A percentile compares a stretch with the other conserved stretches of the same genome.
Evolutionary conservation across 116 monocot species (phyloP).

Genomic region (Phalaenopsis hybrid): DNA sequence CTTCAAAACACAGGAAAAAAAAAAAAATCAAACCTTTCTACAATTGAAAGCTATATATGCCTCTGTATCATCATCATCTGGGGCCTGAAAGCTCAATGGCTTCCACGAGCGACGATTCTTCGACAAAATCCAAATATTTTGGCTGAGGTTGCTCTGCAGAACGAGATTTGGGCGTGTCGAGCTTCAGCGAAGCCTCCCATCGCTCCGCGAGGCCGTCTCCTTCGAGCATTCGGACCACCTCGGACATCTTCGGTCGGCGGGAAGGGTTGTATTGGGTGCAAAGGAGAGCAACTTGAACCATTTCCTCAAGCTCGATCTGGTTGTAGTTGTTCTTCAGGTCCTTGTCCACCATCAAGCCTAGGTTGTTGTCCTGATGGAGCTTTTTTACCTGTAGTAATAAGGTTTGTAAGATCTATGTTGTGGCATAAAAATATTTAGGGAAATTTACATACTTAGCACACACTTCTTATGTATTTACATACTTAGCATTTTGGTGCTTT

Average conservation of each 20-base stretch:
- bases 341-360: conserved; percentile 71
- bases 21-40: conserved; percentile 5
- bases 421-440: neutral
- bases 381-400: conserved; percentile 63
- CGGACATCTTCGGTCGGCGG: conserved; percentile 89
- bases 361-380: conserved; percentile 69
- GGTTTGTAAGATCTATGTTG: neutral
- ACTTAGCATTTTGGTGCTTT: too few species aligned
- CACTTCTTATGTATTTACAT: too few species aligned
- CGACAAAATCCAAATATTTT: conserved; percentile 59
- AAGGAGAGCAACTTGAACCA: conserved; percentile 86
- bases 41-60: conserved; percentile 1
- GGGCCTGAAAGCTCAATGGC: conserved; percentile 97
- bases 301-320: conserved; percentile 74
- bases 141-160: conserved; percentile 39
- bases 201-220: conserved; percentile 86
- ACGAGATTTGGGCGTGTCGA: conserved; percentile 33
- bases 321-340: conserved; percentile 67
- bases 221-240: conserved; percentile 87
- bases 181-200: conserved; percentile 80
- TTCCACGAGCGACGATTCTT: conserved; percentile 64
- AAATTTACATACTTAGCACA: too few species aligned
- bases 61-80: conserved; percentile 34
- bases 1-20: neutral
- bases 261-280: conserved; percentile 80